A percentile compares a stretch with the other conserved stretches of the same genome.
Evolutionary conservation across 176 grass and related monocot species (phyloP).

Genomic region (Avena atlantica): DNA sequence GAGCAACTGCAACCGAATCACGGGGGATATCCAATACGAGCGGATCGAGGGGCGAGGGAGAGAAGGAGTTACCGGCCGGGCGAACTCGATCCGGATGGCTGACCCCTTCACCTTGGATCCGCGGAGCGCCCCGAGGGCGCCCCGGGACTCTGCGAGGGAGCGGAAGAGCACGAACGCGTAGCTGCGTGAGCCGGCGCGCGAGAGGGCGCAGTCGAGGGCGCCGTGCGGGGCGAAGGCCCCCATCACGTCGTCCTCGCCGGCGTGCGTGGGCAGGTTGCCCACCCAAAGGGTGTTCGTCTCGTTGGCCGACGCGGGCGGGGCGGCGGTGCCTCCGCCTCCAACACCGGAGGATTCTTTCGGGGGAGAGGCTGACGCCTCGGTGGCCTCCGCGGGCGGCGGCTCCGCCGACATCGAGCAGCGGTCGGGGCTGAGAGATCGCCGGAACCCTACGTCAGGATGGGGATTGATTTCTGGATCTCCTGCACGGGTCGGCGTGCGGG

Average conservation of each 20-base stretch:
- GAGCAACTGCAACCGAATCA: background rate
- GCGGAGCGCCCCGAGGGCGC: constrained; percentile 58
- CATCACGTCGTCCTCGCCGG: constrained; percentile 63
- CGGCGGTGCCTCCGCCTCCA: background rate
- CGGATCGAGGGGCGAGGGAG: constrained; percentile 9
- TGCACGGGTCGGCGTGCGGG: background rate
- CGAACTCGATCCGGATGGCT: constrained; percentile 64
- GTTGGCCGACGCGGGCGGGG: background rate
- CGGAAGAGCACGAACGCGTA: constrained; percentile 92
- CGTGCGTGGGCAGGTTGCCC: constrained; percentile 60
- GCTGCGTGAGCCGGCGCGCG: constrained; percentile 58
- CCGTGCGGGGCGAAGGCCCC: constrained; percentile 48
- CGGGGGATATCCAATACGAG: background rate
- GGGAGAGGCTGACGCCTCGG: constrained; percentile 27
- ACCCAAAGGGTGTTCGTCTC: constrained; percentile 73
- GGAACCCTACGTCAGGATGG: constrained; percentile 34
- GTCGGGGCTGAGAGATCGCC: background rate
- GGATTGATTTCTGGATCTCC: background rate
- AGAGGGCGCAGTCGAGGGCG: constrained; percentile 74
- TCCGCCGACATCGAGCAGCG: constrained; percentile 39
- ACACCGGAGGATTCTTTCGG: constrained; percentile 35
- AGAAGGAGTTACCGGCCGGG: constrained; percentile 61
- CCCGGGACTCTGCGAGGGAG: constrained; percentile 47
- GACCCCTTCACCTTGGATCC: constrained; percentile 59
- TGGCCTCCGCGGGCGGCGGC: background rate